Evolutionary conservation across 306 rosid species (phyloP).

Genomic region (Psophocarpus tetragonolobus): DNA sequence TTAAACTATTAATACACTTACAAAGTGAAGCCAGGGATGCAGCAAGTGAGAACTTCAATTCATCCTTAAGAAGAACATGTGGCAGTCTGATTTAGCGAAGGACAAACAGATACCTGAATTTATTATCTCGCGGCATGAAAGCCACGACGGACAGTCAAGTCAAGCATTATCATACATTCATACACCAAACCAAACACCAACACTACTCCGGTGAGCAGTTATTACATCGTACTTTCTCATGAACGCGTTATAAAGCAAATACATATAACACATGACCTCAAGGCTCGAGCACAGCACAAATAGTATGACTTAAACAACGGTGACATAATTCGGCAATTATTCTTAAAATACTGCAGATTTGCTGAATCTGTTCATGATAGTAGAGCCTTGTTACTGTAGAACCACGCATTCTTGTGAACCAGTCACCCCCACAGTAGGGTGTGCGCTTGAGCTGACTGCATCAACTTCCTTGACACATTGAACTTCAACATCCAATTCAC

Average conservation of each 20-base stretch:
- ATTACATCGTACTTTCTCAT: slow-evolving; percentile 18
- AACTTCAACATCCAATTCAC: slow-evolving; percentile 25
- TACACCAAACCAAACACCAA: slow-evolving; percentile 4
- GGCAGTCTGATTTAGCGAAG: background rate
- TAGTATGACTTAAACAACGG: slow-evolving; percentile 41
- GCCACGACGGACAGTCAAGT: background rate
- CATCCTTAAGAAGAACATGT: background rate
- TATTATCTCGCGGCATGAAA: background rate
- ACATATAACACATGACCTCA: background rate
- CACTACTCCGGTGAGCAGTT: slow-evolving; percentile 27
- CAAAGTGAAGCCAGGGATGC: background rate
- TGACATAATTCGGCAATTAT: slow-evolving; percentile 34
- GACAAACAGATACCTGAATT: background rate
- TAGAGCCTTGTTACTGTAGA: slow-evolving; percentile 43
- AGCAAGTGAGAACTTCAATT: background rate
- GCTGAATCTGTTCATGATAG: slow-evolving; percentile 24
- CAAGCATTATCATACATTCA: background rate
- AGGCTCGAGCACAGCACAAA: slow-evolving; percentile 27
- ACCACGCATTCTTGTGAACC: slow-evolving; percentile 77
- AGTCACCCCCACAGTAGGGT: slow-evolving; percentile 45
- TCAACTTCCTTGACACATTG: slow-evolving; percentile 37
- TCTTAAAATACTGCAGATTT: slow-evolving; percentile 25
- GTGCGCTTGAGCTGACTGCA: slow-evolving; percentile 37
- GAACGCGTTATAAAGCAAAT: slow-evolving; percentile 1
- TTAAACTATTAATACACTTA: background rate